phyloP scores from a whole-genome alignment of 2,329 filamentous ascomycete genomes.

The Talaromyces pinophilus region DNA sequence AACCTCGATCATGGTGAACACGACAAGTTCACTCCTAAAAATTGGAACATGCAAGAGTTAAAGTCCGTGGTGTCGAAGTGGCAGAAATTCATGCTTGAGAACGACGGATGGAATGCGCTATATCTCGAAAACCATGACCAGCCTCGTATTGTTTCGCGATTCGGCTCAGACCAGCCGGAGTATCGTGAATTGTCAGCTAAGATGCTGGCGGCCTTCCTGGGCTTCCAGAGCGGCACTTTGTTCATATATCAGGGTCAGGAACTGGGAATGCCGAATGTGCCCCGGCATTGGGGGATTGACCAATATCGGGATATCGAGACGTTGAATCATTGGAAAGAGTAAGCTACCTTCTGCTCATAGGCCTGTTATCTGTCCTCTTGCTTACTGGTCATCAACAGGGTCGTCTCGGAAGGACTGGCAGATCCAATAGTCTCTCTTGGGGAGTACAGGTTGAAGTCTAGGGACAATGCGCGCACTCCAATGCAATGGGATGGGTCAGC shows the following conservation, averaged over 20 bases:
- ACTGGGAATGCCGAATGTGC: slow-evolving; percentile 67
- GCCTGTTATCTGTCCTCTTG: background rate
- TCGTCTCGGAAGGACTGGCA: background rate
- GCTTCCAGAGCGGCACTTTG: slow-evolving; percentile 61
- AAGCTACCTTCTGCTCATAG: background rate
- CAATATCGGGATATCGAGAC: slow-evolving; percentile 70
- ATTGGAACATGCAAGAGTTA: slow-evolving; percentile 50
- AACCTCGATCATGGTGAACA: slow-evolving; percentile 52
- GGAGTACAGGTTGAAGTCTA: slow-evolving; percentile 27
- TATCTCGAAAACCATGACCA: slow-evolving; percentile 70
- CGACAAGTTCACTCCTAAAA: slow-evolving; percentile 52
- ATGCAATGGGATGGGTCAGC: slow-evolving; percentile 63
- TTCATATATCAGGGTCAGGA: slow-evolving; percentile 71
- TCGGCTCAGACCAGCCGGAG: slow-evolving; percentile 51
- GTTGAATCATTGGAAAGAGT: slow-evolving; percentile 55
- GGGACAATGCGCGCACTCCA: slow-evolving; percentile 67
- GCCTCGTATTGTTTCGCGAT: slow-evolving; percentile 60
- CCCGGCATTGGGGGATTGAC: slow-evolving; percentile 59
- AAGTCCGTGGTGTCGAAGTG: slow-evolving; percentile 51
- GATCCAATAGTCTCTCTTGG: background rate
- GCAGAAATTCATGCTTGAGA: slow-evolving; percentile 61
- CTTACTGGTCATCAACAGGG: background rate
- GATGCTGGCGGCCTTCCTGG: slow-evolving; percentile 60
- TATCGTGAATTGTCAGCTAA: slow-evolving; percentile 55
- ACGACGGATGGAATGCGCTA: slow-evolving; percentile 63